These are phyloP conservation scores for Prinsepia uniflora DNA, from an alignment of 306 rosid genomes.

Conservation along the genomic window DNA sequence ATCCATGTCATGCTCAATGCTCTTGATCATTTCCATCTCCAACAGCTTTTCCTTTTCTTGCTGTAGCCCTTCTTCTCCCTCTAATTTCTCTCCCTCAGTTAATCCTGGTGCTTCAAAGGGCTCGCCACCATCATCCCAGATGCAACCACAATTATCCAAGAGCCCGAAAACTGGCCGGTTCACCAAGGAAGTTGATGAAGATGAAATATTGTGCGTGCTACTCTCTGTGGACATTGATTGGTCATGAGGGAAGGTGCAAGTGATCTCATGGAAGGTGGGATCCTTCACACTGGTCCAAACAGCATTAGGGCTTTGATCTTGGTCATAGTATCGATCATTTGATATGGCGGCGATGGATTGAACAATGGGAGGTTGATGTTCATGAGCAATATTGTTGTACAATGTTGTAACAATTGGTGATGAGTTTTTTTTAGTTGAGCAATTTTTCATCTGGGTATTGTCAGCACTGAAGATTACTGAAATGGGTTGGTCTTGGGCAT, in stretches of 20 bases:
- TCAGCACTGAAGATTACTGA: slow-evolving; percentile 12
- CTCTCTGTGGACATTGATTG: slow-evolving; percentile 12
- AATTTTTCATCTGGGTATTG: slow-evolving; percentile 11
- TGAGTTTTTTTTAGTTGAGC: background rate
- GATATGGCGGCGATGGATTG: background rate
- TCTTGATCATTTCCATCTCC: slow-evolving; percentile 25
- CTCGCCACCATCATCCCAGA: slow-evolving; percentile 35
- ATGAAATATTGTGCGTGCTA: slow-evolving; percentile 24
- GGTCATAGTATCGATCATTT: slow-evolving; percentile 17
- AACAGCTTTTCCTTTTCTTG: slow-evolving; percentile 30
- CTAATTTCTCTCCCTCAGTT: slow-evolving; percentile 15
- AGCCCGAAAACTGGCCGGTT: slow-evolving; percentile 23
- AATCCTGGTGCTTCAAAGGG: slow-evolving; percentile 17
- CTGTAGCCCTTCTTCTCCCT: slow-evolving; percentile 11
- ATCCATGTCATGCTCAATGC: slow-evolving; percentile 26
- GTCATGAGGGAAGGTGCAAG: slow-evolving; percentile 5
- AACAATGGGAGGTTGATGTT: background rate
- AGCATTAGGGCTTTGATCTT: slow-evolving; percentile 14
- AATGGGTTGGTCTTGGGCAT: slow-evolving; percentile 17
- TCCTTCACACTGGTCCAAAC: slow-evolving; percentile 7
- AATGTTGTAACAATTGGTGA: slow-evolving; percentile 5
- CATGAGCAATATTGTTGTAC: slow-evolving; percentile 1
- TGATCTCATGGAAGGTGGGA: slow-evolving; percentile 11
- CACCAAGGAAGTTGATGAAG: slow-evolving; percentile 30
- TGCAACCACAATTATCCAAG: slow-evolving; percentile 18